These are phyloP conservation scores for Alternaria sp. DNA, from an alignment of 2,329 filamentous ascomycete species.

Conservation along the genomic window DNA sequence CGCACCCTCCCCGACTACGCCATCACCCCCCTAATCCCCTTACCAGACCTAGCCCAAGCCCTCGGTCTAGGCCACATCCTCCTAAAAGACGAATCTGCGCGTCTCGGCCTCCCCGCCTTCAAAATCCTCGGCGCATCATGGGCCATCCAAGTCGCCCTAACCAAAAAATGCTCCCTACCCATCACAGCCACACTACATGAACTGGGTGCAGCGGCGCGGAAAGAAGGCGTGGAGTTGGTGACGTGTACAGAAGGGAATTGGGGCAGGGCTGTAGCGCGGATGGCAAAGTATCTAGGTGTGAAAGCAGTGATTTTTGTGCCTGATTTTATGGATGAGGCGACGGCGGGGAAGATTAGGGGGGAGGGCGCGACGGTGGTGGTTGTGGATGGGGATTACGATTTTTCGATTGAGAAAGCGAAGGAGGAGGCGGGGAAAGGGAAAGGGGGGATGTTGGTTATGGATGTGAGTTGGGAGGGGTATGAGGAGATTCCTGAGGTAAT, in stretches of 20 bases:
- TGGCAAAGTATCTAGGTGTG: constrained; percentile 67
- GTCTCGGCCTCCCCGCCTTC: constrained; percentile 75
- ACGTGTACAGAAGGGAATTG: constrained; percentile 80
- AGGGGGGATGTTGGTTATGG: constrained; percentile 67
- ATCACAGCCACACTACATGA: constrained; percentile 53
- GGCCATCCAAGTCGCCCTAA: constrained; percentile 68
- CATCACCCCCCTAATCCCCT: constrained; percentile 61
- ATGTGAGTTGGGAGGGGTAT: constrained; percentile 72
- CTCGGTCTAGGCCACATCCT: constrained; percentile 62
- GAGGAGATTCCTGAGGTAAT: constrained; percentile 66
- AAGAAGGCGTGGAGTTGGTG: constrained; percentile 55
- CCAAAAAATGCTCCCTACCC: constrained; percentile 53
- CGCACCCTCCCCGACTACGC: constrained; percentile 62
- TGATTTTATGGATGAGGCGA: constrained; percentile 60
- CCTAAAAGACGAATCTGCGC: constrained; percentile 73
- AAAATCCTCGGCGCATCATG: constrained; percentile 83
- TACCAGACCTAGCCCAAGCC: constrained; percentile 63
- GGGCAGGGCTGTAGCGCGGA: constrained; percentile 73
- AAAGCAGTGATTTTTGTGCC: constrained; percentile 69
- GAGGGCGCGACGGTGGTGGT: constrained; percentile 69
- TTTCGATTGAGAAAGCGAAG: constrained; percentile 61
- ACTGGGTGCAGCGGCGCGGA: constrained; percentile 45
- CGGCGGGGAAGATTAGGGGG: constrained; percentile 60
- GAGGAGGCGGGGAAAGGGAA: constrained; percentile 49
- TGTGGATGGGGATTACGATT: constrained; percentile 68